Evolutionary conservation across 768 basidiomycete genomes (phyloP).

Genomic region (Tricholoma sp.): DNA sequence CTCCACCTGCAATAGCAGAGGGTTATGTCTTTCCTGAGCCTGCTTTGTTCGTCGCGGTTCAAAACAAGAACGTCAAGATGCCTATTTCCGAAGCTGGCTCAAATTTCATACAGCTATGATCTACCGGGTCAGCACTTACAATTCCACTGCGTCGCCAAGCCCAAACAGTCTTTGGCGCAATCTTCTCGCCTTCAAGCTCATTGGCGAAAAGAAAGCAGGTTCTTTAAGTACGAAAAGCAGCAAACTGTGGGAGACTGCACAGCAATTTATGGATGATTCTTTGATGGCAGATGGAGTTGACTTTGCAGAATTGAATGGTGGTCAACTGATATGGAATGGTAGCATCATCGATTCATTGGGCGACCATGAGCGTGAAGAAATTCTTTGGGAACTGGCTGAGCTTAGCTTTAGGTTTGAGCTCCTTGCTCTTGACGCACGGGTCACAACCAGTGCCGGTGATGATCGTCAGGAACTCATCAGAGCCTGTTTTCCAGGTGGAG

Average conservation of each 20-base stretch:
- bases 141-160: background rate
- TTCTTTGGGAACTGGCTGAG: background rate
- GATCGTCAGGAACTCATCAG: background rate
- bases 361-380: background rate
- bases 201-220: background rate
- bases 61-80: background rate
- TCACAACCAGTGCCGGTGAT: background rate
- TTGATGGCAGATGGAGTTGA: background rate
- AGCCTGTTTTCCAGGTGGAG: background rate
- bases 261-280: background rate
- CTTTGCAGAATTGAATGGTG: background rate
- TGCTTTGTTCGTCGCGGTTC: background rate
- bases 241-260: background rate
- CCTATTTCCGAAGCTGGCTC: background rate
- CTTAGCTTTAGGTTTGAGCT: background rate
- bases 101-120: background rate
- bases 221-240: background rate
- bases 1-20: background rate
- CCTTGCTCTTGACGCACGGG: background rate
- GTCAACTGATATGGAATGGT: background rate
- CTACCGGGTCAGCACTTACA: background rate
- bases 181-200: background rate
- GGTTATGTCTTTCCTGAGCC: background rate
- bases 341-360: background rate
- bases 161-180: background rate